Evolutionary conservation across 352 stramenopile genomes (phyloP).

Genomic region (Globisporangium rhizosaccharum): DNA sequence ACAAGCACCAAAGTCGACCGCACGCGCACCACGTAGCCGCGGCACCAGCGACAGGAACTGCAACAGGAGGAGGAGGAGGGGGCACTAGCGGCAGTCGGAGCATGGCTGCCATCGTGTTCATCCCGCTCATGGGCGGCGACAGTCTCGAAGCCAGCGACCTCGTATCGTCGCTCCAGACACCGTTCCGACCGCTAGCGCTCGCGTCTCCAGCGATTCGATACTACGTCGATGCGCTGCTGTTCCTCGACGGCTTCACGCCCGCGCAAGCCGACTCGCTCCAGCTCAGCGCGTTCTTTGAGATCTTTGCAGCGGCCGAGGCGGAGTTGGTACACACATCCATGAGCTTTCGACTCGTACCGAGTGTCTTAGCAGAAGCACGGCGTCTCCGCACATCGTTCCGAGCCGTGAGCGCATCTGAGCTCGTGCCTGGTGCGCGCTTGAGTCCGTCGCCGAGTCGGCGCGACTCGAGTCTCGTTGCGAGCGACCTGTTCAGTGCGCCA

Average conservation of each 20-base stretch:
- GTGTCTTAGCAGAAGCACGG: constrained; percentile 6
- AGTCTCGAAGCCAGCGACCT: constrained; percentile 14
- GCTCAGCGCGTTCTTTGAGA: constrained; percentile 21
- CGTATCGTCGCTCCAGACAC: constrained; percentile 21
- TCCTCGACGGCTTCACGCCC: constrained; percentile 22
- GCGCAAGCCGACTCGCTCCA: constrained; percentile 13
- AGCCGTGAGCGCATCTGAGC: neutral
- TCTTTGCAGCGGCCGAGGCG: constrained; percentile 10
- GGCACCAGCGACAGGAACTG: too few relatives aligned
- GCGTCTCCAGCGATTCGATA: constrained; percentile 17
- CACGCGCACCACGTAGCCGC: neutral
- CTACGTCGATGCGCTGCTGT: constrained; percentile 22
- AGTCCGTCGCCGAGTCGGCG: neutral
- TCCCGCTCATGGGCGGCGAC: constrained; percentile 14
- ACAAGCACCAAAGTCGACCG: neutral
- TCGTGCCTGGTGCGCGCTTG: too few relatives aligned
- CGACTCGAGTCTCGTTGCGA: neutral
- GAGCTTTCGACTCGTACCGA: constrained; percentile 1
- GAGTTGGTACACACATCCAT: neutral
- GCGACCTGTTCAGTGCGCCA: constrained; percentile 1
- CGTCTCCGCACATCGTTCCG: constrained; percentile 3
- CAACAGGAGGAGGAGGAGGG: neutral
- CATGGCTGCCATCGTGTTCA: constrained; percentile 18
- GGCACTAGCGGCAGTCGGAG: neutral
- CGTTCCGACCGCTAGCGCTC: constrained; percentile 28